Base-by-base conservation (phyloP, 768 basidiomycete genomes). In the Thelephora ganbajun region DNA sequence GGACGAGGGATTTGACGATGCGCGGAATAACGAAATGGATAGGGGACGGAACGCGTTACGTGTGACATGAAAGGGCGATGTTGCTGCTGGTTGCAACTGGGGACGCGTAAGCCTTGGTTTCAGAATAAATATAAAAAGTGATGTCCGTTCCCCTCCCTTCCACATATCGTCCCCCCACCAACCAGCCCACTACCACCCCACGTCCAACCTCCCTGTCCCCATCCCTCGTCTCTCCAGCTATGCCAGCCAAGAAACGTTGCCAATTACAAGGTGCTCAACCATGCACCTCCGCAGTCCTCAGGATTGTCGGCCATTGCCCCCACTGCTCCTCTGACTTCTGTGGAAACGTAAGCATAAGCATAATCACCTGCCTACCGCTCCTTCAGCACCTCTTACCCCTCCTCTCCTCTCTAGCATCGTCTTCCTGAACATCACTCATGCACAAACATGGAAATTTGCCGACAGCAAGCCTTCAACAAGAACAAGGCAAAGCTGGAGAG, bases 161-260 rank as follows among this genome's bases (percentile, higher is more conserved):
- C 16, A 18, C 39, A 16, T 14, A 16, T 46, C 48, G 41, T 48
- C 46, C 9, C 26, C 41, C 22, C 42, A 43, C 19, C 35, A 11
- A 46, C 49, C 37, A 37, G n/a, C 46, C 46, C 22, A 45, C 56
- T 30, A 12, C 36, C 34, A 11, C 11, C 39, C 14, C 39, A 22
- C 22, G 39, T n/a, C 18, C 39, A 33, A 44, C 48, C 48, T 14
- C 36, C 37, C 45, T 39, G 46, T 47, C 34, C 51, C n/a, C n/a
- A n/a, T n/a, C n/a, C n/a, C n/a, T n/a, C n/a, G n/a, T 44, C 53
- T 53, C 54, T 42, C 36, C 41, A 53, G 57, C 50, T 52, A 90
- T 89, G 88, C 71, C 85, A 56, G 70, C 76, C 59, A 90, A 88
- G 83, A 88, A 87, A 63, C 84, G 86, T 59, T 91, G 88, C 69